A percentile compares a stretch with the other conserved stretches of the same genome.
These are phyloP conservation scores for Mycena crocata DNA, from an alignment of 768 basidiomycete genomes.

Conservation along the genomic window DNA sequence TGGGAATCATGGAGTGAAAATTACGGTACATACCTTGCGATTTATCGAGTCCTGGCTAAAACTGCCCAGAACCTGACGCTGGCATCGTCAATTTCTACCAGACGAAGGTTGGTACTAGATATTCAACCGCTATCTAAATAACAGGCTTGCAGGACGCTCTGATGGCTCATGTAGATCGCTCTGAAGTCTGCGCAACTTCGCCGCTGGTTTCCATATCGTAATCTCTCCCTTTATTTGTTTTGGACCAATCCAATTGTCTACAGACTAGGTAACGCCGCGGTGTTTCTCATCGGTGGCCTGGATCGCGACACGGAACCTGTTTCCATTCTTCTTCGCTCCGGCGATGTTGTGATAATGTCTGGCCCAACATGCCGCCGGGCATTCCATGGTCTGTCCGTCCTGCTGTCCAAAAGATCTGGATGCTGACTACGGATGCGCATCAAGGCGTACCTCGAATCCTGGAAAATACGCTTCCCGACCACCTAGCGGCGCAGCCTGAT, in stretches of 20 bases:
- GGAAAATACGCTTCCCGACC: constrained; percentile 79
- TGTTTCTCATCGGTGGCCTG: constrained; percentile 90
- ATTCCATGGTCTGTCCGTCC: constrained; percentile 82
- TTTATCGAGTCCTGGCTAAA: constrained; percentile 11
- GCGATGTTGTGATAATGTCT: constrained; percentile 94
- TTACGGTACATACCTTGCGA: constrained; percentile 68
- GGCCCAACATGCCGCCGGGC: constrained; percentile 86
- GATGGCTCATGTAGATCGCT: constrained; percentile 98
- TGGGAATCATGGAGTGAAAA: constrained; percentile 83
- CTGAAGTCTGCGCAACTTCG: constrained; percentile 92
- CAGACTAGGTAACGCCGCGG: constrained; percentile 88
- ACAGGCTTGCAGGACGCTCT: constrained; percentile 76
- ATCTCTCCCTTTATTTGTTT: constrained; percentile 39
- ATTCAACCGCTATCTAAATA: not conserved
- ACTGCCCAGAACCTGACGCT: constrained; percentile 84
- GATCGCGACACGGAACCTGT: constrained; percentile 83
- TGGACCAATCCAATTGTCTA: not conserved
- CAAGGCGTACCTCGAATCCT: constrained; percentile 90
- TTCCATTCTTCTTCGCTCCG: constrained; percentile 88
- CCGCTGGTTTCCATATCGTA: constrained; percentile 96
- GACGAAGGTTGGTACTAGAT: constrained; percentile 59
- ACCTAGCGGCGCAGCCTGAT: constrained; percentile 55
- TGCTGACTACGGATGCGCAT: not conserved
- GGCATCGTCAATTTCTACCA: constrained; percentile 98
- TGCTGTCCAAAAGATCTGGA: not conserved